These are phyloP conservation scores for Medakamo hakoo DNA, from an alignment of 139 green algal species.

Conservation along the genomic window DNA sequence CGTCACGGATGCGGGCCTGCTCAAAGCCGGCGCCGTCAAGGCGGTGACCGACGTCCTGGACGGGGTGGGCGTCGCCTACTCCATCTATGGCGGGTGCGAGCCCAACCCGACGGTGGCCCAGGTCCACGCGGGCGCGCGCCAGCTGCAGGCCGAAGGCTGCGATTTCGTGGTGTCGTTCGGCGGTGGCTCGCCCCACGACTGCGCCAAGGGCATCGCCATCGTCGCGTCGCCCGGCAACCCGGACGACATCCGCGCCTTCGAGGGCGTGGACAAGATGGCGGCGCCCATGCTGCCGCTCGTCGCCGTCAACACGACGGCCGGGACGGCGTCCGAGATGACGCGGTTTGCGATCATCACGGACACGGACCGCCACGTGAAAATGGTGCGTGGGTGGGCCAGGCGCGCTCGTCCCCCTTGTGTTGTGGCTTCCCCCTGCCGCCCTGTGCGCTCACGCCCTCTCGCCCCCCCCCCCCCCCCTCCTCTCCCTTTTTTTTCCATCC, in stretches of 20 bases:
- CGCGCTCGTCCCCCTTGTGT: no score
- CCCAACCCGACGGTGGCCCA: constrained; percentile 10
- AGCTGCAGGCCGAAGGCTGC: constrained; percentile 2
- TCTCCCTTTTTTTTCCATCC: no score
- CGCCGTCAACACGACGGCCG: constrained; percentile 8
- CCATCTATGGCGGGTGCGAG: constrained; percentile 2
- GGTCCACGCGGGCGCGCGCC: constrained; percentile 3
- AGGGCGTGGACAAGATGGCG: constrained; percentile 5
- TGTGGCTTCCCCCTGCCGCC: no score
- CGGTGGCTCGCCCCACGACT: constrained; percentile 11
- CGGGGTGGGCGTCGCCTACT: neutral
- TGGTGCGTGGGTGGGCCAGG: no score
- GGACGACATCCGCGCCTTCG: constrained; percentile 11
- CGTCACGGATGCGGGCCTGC: constrained; percentile 11
- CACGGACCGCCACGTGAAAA: constrained; percentile 2
- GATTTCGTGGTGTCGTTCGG: constrained; percentile 15
- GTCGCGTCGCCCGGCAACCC: constrained; percentile 10
- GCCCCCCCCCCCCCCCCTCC: no score
- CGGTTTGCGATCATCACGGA: constrained; percentile 17
- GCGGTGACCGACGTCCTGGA: constrained; percentile 3
- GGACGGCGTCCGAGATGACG: constrained; percentile 14
- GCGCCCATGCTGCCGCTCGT: constrained; percentile 7
- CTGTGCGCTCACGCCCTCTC: no score
- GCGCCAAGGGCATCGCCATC: constrained; percentile 10
- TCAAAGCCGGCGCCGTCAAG: neutral